Evolutionary conservation across 2,329 filamentous ascomycete genomes (phyloP), one percentile per base, ranked within the genome.

Genomic region (Alternaria sp.): DNA sequence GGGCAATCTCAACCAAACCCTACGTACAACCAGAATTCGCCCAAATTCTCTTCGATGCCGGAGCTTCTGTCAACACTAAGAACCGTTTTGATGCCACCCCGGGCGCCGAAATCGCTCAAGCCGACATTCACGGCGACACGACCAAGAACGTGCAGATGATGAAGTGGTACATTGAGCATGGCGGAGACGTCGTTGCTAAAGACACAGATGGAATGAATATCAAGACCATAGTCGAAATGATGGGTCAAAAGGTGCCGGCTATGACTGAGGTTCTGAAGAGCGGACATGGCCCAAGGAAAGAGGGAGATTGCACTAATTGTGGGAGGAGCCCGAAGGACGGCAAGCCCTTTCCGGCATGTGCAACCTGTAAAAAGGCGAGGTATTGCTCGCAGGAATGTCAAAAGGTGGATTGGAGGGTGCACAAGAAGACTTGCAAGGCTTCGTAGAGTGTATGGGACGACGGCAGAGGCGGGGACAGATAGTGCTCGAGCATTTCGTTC

Each of bases 151-250:
- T 64, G 32, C 55, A 53, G 24, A 67, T 66, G 64, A 44, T 69
- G 43, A 54, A 46, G 53, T 69, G 65, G 66, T 68, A 56, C 34
- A 43, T 67, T 5, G 46, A 62, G 51, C 65, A 69, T 46, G 66
- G 66, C 3, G 65, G 66, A 2, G 63, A 69, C 46, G 58, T 69
- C 7, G 57, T 66, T 18, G 59, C 46, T 26, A 68, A 63, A 32
- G 66, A 69, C 18, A 59, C 54, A 3, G 65, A 69, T 51, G 66
- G 66, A 3, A 61, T 67, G 52, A 66, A 47, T 34, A 56, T 62
- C 44, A 59, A 54, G 41, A 56, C 49, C 20, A 24, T 69, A 53
- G 57, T 66, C 1, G 58, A 62, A n/a, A 65, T 65, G 60, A 61
- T 65, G 66, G 18, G 16, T 9, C 58, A 51, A 26, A 58, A 54